phyloP scores from a whole-genome alignment of 2,329 filamentous ascomycete genomes.

The Pyrenochaeta sp. region DNA sequence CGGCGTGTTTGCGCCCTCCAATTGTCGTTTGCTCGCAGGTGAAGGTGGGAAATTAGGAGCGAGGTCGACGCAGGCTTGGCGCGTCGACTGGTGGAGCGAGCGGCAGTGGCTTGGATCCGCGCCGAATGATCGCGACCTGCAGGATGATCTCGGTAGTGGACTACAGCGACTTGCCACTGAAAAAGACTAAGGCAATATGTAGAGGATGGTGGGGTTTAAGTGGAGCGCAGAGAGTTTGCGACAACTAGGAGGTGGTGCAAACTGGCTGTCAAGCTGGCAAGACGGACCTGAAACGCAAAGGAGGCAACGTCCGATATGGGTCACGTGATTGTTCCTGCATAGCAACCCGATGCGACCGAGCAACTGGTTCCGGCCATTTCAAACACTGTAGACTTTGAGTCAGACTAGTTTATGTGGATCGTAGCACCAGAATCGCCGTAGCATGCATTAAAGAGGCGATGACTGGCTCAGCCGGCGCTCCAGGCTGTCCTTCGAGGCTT shows the following conservation, averaged over 20 bases:
- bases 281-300: conserved; percentile 22
- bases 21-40: conserved; percentile 29
- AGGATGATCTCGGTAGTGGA: conserved; percentile 8
- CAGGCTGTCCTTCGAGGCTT: conserved; percentile 1
- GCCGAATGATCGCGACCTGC: conserved; percentile 21
- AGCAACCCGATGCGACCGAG: conserved; percentile 3
- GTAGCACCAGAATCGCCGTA: background rate
- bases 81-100: conserved; percentile 34
- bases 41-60: conserved; percentile 44
- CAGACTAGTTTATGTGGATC: too few relatives aligned
- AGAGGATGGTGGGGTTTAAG: background rate
- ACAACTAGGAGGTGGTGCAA: conserved; percentile 10
- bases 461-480: background rate
- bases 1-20: conserved; percentile 30
- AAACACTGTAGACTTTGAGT: too few relatives aligned
- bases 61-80: conserved; percentile 43
- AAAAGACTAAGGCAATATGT: too few relatives aligned
- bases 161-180: too few relatives aligned
- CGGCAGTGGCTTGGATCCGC: conserved; percentile 33
- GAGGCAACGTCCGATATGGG: conserved; percentile 6
- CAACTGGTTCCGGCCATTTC: too few relatives aligned
- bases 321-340: conserved; percentile 23
- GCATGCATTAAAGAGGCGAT: background rate
- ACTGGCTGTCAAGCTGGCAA: conserved; percentile 3
- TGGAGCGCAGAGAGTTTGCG: conserved; percentile 5